Evolutionary conservation across 768 basidiomycete species (phyloP).

Genomic region (Agrocybe praecox): DNA sequence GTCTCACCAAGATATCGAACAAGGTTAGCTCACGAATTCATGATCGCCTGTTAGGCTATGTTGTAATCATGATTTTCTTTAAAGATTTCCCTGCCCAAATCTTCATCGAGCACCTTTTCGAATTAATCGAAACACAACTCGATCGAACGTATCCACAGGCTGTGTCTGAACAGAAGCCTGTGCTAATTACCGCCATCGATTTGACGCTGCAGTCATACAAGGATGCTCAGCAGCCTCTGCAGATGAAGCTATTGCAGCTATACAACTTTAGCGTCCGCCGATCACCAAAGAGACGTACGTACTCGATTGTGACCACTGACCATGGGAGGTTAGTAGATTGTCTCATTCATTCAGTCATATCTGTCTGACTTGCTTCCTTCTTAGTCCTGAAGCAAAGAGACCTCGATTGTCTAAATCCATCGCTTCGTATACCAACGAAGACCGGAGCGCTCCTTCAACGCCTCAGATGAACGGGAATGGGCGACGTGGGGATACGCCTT

Average conservation of each 20-base stretch:
- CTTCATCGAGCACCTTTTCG: conserved; percentile 52
- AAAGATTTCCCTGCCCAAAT: conserved; percentile 48
- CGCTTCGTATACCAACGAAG: conserved; percentile 34
- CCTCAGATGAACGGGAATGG: conserved; percentile 33
- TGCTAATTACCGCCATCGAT: conserved; percentile 32
- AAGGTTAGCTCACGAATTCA: too few species aligned
- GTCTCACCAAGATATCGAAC: conserved; percentile 44
- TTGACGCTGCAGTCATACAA: conserved; percentile 34
- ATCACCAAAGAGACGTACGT: conserved; percentile 47
- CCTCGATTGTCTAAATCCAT: conserved; percentile 39
- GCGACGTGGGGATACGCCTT: conserved; percentile 30
- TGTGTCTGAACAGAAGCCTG: conserved; percentile 14
- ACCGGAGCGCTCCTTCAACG: conserved; percentile 33
- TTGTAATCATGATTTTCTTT: not conserved
- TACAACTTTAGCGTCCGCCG: conserved; percentile 44
- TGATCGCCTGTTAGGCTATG: too few species aligned
- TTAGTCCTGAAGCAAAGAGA: conserved; percentile 41
- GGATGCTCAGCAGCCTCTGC: conserved; percentile 29
- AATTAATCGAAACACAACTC: conserved; percentile 37
- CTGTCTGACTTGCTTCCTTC: not conserved
- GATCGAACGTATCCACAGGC: conserved; percentile 19
- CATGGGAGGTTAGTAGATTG: conserved; percentile 51
- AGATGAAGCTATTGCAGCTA: conserved; percentile 37
- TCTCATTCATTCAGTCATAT: too few species aligned
- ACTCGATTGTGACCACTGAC: conserved; percentile 40